Conservation (phyloP, 257 asterid genomes). For the Thymus quinquecostatus region DNA sequence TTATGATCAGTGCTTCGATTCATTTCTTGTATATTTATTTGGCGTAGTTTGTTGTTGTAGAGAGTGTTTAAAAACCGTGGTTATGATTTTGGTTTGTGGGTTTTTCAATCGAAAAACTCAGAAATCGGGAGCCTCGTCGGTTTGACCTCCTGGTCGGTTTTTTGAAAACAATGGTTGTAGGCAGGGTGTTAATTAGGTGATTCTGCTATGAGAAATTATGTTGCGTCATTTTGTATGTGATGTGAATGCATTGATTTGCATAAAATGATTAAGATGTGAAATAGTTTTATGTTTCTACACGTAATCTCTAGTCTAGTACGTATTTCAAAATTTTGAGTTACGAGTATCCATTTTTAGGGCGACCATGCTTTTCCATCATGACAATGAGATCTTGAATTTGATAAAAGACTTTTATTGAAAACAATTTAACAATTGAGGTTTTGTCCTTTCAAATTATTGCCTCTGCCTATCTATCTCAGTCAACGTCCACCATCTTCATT, state of each 20-base stretch:
- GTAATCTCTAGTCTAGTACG: background rate
- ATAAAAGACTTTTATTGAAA: conserved; percentile 1
- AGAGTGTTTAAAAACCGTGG: too few species aligned
- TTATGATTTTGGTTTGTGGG: background rate
- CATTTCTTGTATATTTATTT: too few species aligned
- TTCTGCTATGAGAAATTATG: background rate
- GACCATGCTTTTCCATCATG: background rate
- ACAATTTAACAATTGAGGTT: conserved; percentile 5
- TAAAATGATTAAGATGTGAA: background rate
- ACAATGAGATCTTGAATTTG: conserved; percentile 18
- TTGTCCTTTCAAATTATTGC: conserved; percentile 19
- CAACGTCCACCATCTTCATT: background rate
- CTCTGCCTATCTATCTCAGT: background rate
- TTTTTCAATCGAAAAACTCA: too few species aligned
- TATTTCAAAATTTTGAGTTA: background rate
- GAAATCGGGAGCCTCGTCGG: too few species aligned
- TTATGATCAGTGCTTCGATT: background rate
- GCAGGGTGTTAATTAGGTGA: too few species aligned
- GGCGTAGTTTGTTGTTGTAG: too few species aligned
- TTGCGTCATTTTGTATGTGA: conserved; percentile 11
- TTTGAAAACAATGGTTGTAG: too few species aligned
- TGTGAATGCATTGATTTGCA: background rate
- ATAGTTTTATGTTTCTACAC: background rate
- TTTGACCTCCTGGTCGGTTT: too few species aligned
- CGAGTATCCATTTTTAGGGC: background rate